Evolutionary conservation across 345 rosid species (phyloP), one percentile per base, ranked within the genome.

Genomic region (Syzygium grande): DNA sequence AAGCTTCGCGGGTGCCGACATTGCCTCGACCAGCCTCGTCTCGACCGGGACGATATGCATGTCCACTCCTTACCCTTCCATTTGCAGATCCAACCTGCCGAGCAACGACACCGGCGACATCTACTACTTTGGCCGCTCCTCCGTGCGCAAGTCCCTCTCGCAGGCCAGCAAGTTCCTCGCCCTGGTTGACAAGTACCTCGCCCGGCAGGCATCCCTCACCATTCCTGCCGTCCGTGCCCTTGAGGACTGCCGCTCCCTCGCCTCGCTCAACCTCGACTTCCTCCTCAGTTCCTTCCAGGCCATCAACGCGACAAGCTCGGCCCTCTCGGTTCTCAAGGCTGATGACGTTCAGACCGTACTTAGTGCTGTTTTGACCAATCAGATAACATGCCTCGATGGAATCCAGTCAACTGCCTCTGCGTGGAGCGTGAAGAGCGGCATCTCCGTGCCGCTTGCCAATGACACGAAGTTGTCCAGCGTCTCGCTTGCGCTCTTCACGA

Each of bases 401-500:
- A 27, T 96, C 8, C 90, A 90, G 84, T 86, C 88, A 11, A 89
- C 95, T 0, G 91, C 96, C 51, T 91, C 97, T 0, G 91, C 94
- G 7, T 92, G 94, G 96, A 91, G 93, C 38, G 87, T 93, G 13
- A 90, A 86, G 87, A 92, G 92, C 65, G 97, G 94, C 34, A 84
- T 97, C 12, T 86, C 95, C 0, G 87, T 86, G 73, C 95, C 98
- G 84, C 56, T 96, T 4, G 89, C 93, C 2, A 94, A 92, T 84
- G 98, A 97, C 87, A 93, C 97, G 11, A 96, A 97, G 87, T 96
- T 97, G 27, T 94, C 90, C 73, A 94, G 97, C 54, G 95, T 95
- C 52, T 94, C 98, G 16, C 91, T 97, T 5, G 98, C 99, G 19
- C 87, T 97, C 38, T 93, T 96, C 86, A 91, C 95, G 10, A 92